Conservation (phyloP, 140 eudicot genomes). For the Flaveria floridana region DNA sequence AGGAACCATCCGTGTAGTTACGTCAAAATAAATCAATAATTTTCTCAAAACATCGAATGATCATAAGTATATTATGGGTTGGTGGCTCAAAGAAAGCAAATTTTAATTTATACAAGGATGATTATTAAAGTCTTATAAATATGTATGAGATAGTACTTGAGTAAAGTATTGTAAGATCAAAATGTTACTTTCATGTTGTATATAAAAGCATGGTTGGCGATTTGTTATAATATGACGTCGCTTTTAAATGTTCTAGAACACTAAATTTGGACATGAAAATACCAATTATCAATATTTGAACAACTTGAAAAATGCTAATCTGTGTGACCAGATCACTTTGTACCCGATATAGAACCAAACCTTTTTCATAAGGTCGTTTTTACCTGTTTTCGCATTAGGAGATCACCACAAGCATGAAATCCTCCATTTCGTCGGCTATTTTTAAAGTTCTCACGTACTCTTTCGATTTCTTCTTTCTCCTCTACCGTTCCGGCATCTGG, state of each 20-base stretch:
- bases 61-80: neutral
- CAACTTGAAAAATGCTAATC: too few relatives aligned
- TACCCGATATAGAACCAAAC: too few relatives aligned
- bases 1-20: too few relatives aligned
- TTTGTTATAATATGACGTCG: too few relatives aligned
- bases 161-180: neutral
- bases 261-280: too few relatives aligned
- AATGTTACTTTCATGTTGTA: neutral
- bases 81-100: neutral
- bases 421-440: constrained; percentile 39
- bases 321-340: too few relatives aligned
- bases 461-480: constrained; percentile 46
- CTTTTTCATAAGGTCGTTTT: neutral
- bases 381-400: constrained; percentile 66
- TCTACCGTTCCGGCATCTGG: constrained; percentile 48
- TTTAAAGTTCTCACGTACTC: constrained; percentile 36
- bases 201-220: neutral
- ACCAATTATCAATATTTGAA: too few relatives aligned
- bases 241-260: neutral
- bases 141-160: neutral
- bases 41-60: too few relatives aligned
- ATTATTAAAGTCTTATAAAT: neutral
- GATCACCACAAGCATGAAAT: constrained; percentile 53
- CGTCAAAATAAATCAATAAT: too few relatives aligned
- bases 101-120: too few relatives aligned